phyloP scores from a whole-genome alignment of 2,329 filamentous ascomycete genomes.

The Aspergillus aculeatus region DNA sequence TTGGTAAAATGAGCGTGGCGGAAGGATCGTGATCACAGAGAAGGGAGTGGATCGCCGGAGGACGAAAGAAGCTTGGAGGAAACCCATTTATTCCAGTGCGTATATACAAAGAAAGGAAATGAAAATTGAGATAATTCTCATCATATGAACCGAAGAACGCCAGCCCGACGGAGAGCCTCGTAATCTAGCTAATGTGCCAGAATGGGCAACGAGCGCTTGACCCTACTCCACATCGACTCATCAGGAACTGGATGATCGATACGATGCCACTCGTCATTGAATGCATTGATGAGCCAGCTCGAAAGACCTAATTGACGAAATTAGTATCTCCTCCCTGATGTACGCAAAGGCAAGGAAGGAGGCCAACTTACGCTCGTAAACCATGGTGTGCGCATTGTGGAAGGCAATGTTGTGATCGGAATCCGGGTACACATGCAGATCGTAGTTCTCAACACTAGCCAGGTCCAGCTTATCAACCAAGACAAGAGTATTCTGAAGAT shows the following conservation, averaged over 20 bases:
- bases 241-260: conserved; percentile 54
- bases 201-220: conserved; percentile 20
- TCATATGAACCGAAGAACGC: neutral
- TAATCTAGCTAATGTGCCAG: conserved; percentile 8
- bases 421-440: conserved; percentile 94
- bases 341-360: neutral
- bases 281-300: conserved; percentile 94
- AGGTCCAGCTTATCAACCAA: conserved; percentile 84
- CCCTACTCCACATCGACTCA: conserved; percentile 27
- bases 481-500: conserved; percentile 89
- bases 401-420: conserved; percentile 94
- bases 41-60: too few relatives aligned
- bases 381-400: conserved; percentile 85
- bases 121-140: neutral
- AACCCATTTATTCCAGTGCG: neutral
- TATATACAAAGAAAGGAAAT: neutral
- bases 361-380: conserved; percentile 76
- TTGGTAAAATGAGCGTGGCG: too few relatives aligned
- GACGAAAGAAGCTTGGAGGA: neutral
- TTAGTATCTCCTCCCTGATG: neutral
- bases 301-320: conserved; percentile 34
- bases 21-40: too few relatives aligned
- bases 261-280: conserved; percentile 89
- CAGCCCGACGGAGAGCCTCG: neutral
- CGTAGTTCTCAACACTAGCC: conserved; percentile 82